Evolutionary conservation across 768 basidiomycete species (phyloP).

Genomic region (Suillus fuscotomentosus): DNA sequence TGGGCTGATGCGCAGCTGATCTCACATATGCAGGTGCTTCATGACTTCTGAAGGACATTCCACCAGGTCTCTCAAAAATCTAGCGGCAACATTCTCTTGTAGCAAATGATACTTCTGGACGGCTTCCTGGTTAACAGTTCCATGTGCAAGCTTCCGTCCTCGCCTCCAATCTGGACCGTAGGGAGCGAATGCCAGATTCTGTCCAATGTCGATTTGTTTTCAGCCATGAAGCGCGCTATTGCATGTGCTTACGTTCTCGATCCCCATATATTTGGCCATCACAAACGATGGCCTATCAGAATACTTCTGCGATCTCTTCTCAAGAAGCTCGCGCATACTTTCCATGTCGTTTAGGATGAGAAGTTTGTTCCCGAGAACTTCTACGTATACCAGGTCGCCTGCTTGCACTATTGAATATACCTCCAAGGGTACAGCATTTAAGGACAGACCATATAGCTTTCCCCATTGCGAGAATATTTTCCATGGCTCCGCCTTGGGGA

Average conservation of each 20-base stretch:
- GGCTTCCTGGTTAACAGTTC: conserved; percentile 1
- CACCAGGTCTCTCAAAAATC: conserved; percentile 5
- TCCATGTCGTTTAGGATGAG: conserved; percentile 23
- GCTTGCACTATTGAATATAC: background rate
- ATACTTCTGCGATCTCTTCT: conserved; percentile 27
- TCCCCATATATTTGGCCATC: conserved; percentile 9
- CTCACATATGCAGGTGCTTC: conserved; percentile 6
- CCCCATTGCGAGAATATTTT: conserved; percentile 21
- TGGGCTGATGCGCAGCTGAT: background rate
- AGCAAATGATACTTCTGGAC: conserved; percentile 7
- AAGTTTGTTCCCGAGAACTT: conserved; percentile 11
- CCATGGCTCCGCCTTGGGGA: conserved; percentile 22
- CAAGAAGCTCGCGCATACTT: conserved; percentile 29
- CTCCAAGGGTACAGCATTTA: background rate
- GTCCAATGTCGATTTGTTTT: background rate
- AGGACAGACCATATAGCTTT: conserved; percentile 11
- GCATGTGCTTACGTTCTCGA: conserved; percentile 3
- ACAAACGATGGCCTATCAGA: conserved; percentile 8
- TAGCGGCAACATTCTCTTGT: conserved; percentile 8
- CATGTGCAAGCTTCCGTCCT: conserved; percentile 9
- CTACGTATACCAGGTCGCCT: conserved; percentile 18
- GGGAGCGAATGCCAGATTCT: conserved; percentile 14
- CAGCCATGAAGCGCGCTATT: background rate
- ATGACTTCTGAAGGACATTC: conserved; percentile 7
- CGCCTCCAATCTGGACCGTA: conserved; percentile 12